Percentiles rank a stretch among this genome's conserved stretches.
phyloP scores from a whole-genome alignment of 2,329 filamentous ascomycete species.

The Didymella segeticola region DNA sequence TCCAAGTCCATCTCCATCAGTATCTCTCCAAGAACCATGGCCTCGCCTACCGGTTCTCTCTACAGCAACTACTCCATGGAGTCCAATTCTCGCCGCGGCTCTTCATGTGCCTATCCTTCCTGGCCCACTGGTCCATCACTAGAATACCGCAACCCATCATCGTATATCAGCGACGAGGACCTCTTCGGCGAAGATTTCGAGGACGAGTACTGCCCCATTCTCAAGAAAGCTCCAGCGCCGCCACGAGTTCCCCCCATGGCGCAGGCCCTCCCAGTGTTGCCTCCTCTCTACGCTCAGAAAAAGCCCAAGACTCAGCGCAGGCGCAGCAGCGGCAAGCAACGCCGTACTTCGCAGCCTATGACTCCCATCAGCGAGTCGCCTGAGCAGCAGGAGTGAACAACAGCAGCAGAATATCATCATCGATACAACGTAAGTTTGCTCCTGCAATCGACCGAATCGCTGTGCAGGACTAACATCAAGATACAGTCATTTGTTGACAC shows the following conservation, averaged over 20 bases:
- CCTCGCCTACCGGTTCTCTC: slow-evolving; percentile 45
- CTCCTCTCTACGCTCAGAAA: slow-evolving; percentile 49
- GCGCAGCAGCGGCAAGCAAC: slow-evolving; percentile 50
- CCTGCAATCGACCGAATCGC: neutral
- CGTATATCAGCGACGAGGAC: slow-evolving; percentile 52
- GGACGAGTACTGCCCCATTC: slow-evolving; percentile 43
- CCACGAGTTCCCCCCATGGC: slow-evolving; percentile 46
- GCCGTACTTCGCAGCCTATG: slow-evolving; percentile 51
- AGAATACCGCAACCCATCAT: slow-evolving; percentile 46
- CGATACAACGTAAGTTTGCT: slow-evolving; percentile 26
- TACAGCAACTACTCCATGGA: slow-evolving; percentile 46
- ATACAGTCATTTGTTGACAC: slow-evolving; percentile 27
- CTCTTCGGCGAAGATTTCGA: slow-evolving; percentile 50
- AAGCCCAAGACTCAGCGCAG: slow-evolving; percentile 51
- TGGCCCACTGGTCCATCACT: slow-evolving; percentile 50
- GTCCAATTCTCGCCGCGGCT: slow-evolving; percentile 39
- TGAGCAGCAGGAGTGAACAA: slow-evolving; percentile 47
- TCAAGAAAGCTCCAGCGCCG: slow-evolving; percentile 50
- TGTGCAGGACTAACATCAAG: slow-evolving; percentile 21
- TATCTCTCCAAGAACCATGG: slow-evolving; percentile 44
- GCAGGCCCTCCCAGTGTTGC: slow-evolving; percentile 47
- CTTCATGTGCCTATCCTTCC: slow-evolving; percentile 50
- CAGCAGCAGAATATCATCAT: neutral
- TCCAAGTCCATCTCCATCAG: slow-evolving; percentile 49
- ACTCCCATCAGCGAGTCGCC: slow-evolving; percentile 51